phyloP scores from a whole-genome alignment of 78 protist genomes.

The Dictyostelium capitatum region DNA sequence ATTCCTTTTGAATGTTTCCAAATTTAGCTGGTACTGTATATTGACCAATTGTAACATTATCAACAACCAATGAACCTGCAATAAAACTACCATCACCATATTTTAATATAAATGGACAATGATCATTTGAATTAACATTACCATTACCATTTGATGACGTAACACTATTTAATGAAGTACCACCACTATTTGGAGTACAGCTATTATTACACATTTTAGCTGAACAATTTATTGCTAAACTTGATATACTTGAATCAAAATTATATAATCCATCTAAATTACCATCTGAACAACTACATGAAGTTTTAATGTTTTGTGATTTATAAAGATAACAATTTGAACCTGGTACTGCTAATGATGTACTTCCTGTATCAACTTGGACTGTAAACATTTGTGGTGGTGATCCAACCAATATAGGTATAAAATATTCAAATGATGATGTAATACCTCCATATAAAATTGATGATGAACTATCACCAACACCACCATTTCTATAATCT shows the following conservation, averaged over 20 bases:
- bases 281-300: slow-evolving; percentile 24
- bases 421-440: slow-evolving; percentile 37
- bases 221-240: not conserved
- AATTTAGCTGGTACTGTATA: slow-evolving; percentile 22
- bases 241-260: not conserved
- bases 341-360: slow-evolving; percentile 46
- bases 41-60: slow-evolving; percentile 32
- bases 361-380: slow-evolving; percentile 58
- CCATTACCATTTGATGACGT: too few relatives aligned
- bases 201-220: not conserved
- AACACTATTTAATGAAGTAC: too few relatives aligned
- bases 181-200: not conserved
- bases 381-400: slow-evolving; percentile 74
- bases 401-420: slow-evolving; percentile 61
- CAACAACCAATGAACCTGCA: slow-evolving; percentile 9
- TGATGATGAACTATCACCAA: not conserved
- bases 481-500: not conserved
- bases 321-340: slow-evolving; percentile 19
- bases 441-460: slow-evolving; percentile 39
- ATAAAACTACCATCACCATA: slow-evolving; percentile 54
- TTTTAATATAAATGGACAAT: slow-evolving; percentile 10
- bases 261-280: slow-evolving; percentile 9
- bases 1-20: slow-evolving; percentile 47
- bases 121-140: not conserved
- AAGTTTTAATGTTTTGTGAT: not conserved